Evolutionary conservation across 2,329 filamentous ascomycete species (phyloP), one percentile per base, ranked within the genome.

Genomic region (Diaporthe caulivora): DNA sequence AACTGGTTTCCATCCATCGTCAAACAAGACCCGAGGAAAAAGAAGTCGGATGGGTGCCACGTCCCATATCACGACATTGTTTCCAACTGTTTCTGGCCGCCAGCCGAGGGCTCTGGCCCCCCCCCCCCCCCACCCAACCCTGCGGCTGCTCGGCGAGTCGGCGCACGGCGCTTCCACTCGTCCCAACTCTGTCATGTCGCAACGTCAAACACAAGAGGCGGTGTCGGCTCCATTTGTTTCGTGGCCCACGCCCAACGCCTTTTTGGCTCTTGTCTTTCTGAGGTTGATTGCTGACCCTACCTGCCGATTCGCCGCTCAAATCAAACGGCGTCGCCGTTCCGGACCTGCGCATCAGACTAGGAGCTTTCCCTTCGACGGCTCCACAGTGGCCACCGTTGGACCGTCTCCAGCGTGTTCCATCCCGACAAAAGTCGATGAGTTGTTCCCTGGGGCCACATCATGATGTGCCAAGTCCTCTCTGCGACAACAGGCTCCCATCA

Each of bases 201-300:
- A 67, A 67, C 47, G 9, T 67, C 62, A 67, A 67, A 67, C 62
- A 67, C 62, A 67, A 67, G 47, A 53, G 62, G 62, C 62, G 47
- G 62, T 67, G 62, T 67, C 62, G 62, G 11, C 62, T 67, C 62
- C 44, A 67, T 67, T 67, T 67, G 62, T 67, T 67, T 67, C 62
- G 62, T 13, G 47, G 62, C 62, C 47, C n/a, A 67, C 31, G 62
- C 62, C 44, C 62, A 37, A 67, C 21, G 31, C 15, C 31, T 53
- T 44, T 53, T 13, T 34, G 17, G 17, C 21, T 34, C 17, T 40
- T 53, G 24, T 40, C 18, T 7, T 34, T 37, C 11, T 18, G 11
- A 24, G 29, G 18, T 26, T 31, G 44, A 18, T 15, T 17, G 18
- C 13, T 26, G 60, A 51, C 62, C 18, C 44, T 34, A 26, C 60